phyloP scores from a whole-genome alignment of 768 basidiomycete species.

The Termitomyces titanicus region DNA sequence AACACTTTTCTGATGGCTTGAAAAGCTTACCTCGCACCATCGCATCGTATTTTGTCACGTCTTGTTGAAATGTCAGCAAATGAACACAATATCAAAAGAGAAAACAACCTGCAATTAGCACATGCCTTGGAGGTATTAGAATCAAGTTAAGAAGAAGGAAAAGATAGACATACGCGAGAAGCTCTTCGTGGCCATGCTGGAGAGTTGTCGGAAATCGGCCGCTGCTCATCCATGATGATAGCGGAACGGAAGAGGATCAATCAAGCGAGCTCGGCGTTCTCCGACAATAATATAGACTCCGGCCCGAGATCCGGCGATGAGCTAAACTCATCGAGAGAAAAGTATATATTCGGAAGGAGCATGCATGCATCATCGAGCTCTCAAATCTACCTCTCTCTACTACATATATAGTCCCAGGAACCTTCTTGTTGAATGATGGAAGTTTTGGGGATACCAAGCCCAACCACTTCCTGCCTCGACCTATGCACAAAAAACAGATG shows the following conservation, averaged over 20 bases:
- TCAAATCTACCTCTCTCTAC: no score
- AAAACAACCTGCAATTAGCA: constrained; percentile 52
- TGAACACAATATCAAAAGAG: constrained; percentile 3
- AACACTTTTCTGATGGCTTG: constrained; percentile 1
- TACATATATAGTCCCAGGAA: no score
- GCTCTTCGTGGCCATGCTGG: constrained; percentile 49
- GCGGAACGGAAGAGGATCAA: constrained; percentile 28
- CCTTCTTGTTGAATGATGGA: no score
- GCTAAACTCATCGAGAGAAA: no score
- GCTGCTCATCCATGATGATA: constrained; percentile 36
- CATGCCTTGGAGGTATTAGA: constrained; percentile 40
- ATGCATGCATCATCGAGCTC: no score
- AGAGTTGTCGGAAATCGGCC: constrained; percentile 52
- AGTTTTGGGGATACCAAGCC: no score
- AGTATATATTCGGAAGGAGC: no score
- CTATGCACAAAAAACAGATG: no score
- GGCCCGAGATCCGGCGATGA: background rate
- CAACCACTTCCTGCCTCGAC: no score
- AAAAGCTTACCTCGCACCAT: constrained; percentile 42
- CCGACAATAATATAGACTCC: constrained; percentile 10
- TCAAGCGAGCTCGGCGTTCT: constrained; percentile 26
- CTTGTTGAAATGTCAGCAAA: constrained; percentile 26
- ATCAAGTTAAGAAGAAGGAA: constrained; percentile 10
- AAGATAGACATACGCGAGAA: constrained; percentile 41
- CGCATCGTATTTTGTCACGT: constrained; percentile 61